Base-by-base conservation (phyloP, 1,284 basidiomycete species). In the Porogramme epimiltina region DNA sequence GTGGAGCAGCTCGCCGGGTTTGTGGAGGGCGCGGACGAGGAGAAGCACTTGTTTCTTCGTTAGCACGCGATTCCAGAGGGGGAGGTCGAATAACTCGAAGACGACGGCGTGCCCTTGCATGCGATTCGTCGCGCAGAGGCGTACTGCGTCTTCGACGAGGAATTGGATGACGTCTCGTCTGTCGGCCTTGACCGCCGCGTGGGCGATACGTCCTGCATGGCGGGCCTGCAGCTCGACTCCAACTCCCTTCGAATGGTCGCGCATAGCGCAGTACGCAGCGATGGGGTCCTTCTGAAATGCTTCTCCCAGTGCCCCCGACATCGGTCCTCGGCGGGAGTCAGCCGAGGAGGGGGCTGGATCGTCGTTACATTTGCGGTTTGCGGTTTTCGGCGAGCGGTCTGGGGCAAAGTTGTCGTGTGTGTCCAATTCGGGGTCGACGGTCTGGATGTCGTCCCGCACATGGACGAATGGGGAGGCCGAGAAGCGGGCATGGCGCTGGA, bases 131-230 rank as follows among this genome's bases (percentile, higher is more conserved):
- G 39, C 38, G 28, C 41, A 37, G 26, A 59, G 28, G 23, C 22
- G 13, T 13, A 51, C 50, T 1, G 51, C 54, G 18, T 59, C 51
- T 24, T 49, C 15, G 20, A 59, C 51, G 24, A 51, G 31, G 19
- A 25, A 13, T 11, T 42, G 23, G 33, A 51, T 19, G 44, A 42
- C 15, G 19, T 38, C 38, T 15, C 20, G 31, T n/a, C 34, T n/a
- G 22, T 33, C 1, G 18, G 33, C 31, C 40, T 44, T 33, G 25
- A 37, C 16, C 1, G 18, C 26, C 6, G 28, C 28, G n/a, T n/a
- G n/a, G n/a, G n/a, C n/a, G n/a, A n/a, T n/a, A n/a, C n/a, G n/a
- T n/a, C n/a, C n/a, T n/a, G n/a, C n/a, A n/a, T n/a, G n/a, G n/a
- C n/a, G n/a, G n/a, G n/a, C n/a, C n/a, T n/a, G n/a, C n/a, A n/a